Conservation (phyloP, 2,329 filamentous ascomycete species). For the Fusarium globosum region DNA sequence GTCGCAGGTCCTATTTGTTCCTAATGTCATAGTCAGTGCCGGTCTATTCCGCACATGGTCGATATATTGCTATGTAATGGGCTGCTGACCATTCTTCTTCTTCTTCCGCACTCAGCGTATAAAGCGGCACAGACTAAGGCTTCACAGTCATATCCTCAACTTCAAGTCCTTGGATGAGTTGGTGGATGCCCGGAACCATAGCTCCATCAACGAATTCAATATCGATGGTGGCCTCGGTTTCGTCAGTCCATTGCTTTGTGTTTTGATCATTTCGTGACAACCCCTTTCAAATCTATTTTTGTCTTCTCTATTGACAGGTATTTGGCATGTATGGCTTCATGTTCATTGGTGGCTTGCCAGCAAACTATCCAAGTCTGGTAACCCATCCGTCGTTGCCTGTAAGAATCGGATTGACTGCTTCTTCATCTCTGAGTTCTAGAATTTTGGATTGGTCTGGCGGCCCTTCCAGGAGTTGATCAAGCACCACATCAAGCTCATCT, state of each 20-base stretch:
- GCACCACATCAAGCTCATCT: background rate
- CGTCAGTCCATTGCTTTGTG: background rate
- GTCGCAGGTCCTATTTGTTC: background rate
- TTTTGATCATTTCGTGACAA: background rate
- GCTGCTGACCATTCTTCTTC: background rate
- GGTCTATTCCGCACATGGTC: background rate
- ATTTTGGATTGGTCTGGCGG: background rate
- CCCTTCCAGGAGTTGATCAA: background rate
- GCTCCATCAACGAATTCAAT: background rate
- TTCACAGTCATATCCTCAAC: background rate
- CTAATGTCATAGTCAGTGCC: background rate
- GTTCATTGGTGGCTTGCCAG: background rate
- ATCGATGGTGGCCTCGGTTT: background rate
- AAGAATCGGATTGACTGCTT: background rate
- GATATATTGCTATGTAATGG: background rate
- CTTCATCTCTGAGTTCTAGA: background rate
- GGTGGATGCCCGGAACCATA: background rate
- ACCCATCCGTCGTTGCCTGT: background rate
- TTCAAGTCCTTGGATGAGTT: background rate
- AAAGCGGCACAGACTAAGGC: background rate
- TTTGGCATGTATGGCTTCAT: background rate
- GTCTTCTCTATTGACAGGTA: background rate
- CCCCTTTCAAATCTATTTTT: background rate
- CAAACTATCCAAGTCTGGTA: background rate
- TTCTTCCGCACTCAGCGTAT: background rate